Evolutionary conservation across 257 asterid species (phyloP), one percentile per base, ranked within the genome.

Genomic region (Linaria vulgaris): DNA sequence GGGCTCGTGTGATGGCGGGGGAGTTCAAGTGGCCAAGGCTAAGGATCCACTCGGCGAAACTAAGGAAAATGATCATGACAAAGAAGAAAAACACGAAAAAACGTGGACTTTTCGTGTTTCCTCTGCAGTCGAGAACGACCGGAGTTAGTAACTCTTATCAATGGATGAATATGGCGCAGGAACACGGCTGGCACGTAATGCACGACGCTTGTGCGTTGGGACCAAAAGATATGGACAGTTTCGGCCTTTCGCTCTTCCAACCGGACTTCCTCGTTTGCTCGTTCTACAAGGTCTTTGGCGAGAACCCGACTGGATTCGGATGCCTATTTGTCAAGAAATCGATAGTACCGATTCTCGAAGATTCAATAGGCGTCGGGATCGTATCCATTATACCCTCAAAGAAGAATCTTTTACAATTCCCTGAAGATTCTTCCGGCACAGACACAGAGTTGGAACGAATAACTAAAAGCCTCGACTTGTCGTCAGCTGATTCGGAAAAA

Each of bases 1-100:
- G 94, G 23, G 96, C 96, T 6, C 72, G 75, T 1, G 54, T 73
- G 34, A 69, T 69, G 79, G 74, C 86, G 38, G 97, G 96, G 0
- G 97, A 85, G 71, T 92, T 92, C 80, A 89, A 87, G 65, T 92
- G 95, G 96, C 99, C 99, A 0, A 73, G 99, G 45, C 66, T 92
- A 47, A 81, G 97, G 65, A 66, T 89, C 19, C 79, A 78, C 70
- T 80, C 90, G 0, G 66, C 55, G 1, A 78, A 74, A 51, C 82
- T 92, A 34, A 75, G 74, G 71, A 89, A 82, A 55, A 73, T 80
- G 78, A 70, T 92, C 20, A 48, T 48, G 27, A 67, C 78, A 63
- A 83, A 84, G 70, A 84, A 68, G 27, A 79, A 67, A 64, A 75
- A 66, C 69, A 73, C 69, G 79, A 76, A 74, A 43, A 64, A 74